Conservation (phyloP, 2,329 filamentous ascomycete genomes). For the Phaeophleospora eucalypticola region DNA sequence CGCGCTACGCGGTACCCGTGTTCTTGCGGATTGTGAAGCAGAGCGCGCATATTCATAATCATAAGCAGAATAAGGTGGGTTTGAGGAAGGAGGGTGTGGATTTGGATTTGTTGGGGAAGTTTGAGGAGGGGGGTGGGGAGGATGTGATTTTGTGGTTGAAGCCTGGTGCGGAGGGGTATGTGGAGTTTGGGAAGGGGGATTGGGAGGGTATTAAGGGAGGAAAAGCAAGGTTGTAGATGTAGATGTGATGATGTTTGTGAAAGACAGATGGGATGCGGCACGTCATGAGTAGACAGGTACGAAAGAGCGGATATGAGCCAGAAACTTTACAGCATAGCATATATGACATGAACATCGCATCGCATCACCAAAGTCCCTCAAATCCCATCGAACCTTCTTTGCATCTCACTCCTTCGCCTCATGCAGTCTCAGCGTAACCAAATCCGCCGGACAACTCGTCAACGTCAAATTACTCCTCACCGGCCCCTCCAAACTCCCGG, state of each 20-base stretch:
- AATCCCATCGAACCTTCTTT: too few species aligned
- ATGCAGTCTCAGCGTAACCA: constrained; percentile 25
- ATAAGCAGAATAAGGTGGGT: constrained; percentile 75
- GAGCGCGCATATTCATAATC: constrained; percentile 62
- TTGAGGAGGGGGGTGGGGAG: constrained; percentile 35
- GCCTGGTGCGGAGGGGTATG: background rate
- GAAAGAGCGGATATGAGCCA: too few species aligned
- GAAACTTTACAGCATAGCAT: too few species aligned
- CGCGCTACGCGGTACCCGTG: constrained; percentile 69
- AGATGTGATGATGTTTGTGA: too few species aligned
- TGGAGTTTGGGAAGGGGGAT: background rate
- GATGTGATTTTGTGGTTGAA: constrained; percentile 51
- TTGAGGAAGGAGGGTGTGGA: constrained; percentile 66
- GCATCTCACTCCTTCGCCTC: constrained; percentile 16
- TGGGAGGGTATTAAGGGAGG: background rate
- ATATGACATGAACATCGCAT: too few species aligned
- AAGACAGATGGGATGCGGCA: too few species aligned
- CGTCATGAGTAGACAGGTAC: too few species aligned
- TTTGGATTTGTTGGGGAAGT: constrained; percentile 48
- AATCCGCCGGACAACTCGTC: constrained; percentile 27
- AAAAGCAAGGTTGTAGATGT: background rate
- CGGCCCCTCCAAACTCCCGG: constrained; percentile 17
- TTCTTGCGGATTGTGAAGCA: constrained; percentile 62
- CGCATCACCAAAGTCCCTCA: too few species aligned
- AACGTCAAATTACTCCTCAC: constrained; percentile 25